These are phyloP conservation scores for Zelopaecilomyces penicillatus DNA, from an alignment of 2,329 filamentous ascomycete genomes.

Conservation along the genomic window DNA sequence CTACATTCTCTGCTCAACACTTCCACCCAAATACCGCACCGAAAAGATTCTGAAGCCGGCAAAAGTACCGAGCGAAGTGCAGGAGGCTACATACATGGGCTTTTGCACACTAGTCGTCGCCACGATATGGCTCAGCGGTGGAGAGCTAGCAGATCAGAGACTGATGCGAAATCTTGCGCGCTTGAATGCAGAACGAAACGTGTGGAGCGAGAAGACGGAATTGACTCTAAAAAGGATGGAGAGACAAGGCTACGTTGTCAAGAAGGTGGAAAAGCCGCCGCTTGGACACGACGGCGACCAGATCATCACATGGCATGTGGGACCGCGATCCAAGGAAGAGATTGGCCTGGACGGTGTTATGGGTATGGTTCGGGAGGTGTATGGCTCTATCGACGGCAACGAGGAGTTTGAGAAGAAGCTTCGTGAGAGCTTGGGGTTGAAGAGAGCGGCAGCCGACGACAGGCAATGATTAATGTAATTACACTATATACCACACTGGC, in stretches of 20 bases:
- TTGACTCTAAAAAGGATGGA: conserved; percentile 65
- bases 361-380: conserved; percentile 56
- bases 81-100: conserved; percentile 72
- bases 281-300: conserved; percentile 58
- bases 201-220: conserved; percentile 69
- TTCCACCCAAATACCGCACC: conserved; percentile 61
- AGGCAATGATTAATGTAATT: conserved; percentile 8
- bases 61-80: conserved; percentile 52
- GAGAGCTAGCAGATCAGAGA: conserved; percentile 67
- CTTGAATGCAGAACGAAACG: conserved; percentile 66
- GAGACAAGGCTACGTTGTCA: conserved; percentile 76
- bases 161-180: conserved; percentile 67
- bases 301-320: conserved; percentile 71
- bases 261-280: conserved; percentile 54
- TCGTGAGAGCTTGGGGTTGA: conserved; percentile 51
- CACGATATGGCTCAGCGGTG: conserved; percentile 66
- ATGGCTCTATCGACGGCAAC: conserved; percentile 36
- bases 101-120: conserved; percentile 75
- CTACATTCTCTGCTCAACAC: conserved; percentile 68
- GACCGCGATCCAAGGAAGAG: conserved; percentile 77
- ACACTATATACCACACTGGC: conserved; percentile 1
- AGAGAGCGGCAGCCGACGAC: conserved; percentile 15
- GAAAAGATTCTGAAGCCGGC: conserved; percentile 61
- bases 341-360: conserved; percentile 69
- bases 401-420: conserved; percentile 53